Conservation (phyloP, 441 rosid genomes). For the Populus hybrid region DNA sequence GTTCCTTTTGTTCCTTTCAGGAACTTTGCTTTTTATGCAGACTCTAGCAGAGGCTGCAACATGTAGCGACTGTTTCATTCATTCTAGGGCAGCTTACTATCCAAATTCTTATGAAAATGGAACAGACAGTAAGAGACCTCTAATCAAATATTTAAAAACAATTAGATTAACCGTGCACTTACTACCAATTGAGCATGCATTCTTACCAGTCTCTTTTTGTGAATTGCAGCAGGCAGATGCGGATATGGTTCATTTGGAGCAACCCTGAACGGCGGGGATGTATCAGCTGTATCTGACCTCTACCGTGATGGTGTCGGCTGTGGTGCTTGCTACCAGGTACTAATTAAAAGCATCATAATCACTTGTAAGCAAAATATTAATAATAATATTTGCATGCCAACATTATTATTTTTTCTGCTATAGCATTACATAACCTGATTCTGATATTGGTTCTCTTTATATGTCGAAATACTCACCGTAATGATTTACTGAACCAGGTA, state of each 20-base stretch:
- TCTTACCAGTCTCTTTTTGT: slow-evolving; percentile 15
- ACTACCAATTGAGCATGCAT: not conserved
- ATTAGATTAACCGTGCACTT: not conserved
- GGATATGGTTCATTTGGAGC: slow-evolving; percentile 72
- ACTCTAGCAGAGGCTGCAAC: slow-evolving; percentile 39
- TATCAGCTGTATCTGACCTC: slow-evolving; percentile 59
- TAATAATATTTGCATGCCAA: not conserved
- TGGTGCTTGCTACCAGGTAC: slow-evolving; percentile 77
- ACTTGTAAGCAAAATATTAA: not conserved
- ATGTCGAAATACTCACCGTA: not conserved
- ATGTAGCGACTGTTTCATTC: slow-evolving; percentile 47
- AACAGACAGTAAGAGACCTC: slow-evolving; percentile 43
- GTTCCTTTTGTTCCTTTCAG: slow-evolving; percentile 20
- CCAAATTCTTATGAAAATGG: slow-evolving; percentile 55
- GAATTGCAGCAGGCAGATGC: slow-evolving; percentile 51
- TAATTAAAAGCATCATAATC: not conserved
- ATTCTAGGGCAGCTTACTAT: slow-evolving; percentile 55
- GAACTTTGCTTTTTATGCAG: slow-evolving; percentile 28
- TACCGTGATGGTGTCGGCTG: slow-evolving; percentile 64
- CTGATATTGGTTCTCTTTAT: not conserved
- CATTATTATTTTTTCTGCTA: not conserved
- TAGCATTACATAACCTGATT: not conserved
- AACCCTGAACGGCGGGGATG: slow-evolving; percentile 61
- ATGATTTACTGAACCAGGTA: slow-evolving; percentile 33
- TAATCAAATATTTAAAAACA: not conserved